Evolutionary conservation across 2,329 filamentous ascomycete species (phyloP).

Genomic region (Xylaria sp.): DNA sequence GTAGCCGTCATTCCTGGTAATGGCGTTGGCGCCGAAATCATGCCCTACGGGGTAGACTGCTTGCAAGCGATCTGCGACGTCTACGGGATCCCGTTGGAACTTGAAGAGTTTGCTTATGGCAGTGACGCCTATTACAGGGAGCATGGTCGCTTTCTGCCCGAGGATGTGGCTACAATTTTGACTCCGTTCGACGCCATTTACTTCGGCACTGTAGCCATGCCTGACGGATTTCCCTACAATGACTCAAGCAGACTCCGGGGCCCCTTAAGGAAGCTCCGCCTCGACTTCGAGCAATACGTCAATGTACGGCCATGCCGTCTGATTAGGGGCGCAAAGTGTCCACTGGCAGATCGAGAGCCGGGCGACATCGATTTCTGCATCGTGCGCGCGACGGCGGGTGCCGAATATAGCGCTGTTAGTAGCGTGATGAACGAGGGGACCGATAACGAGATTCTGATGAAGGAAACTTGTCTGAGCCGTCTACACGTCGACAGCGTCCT

Average conservation of each 20-base stretch:
- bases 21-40: conserved; percentile 65
- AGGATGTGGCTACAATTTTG: conserved; percentile 47
- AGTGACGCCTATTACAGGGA: conserved; percentile 54
- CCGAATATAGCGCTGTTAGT: conserved; percentile 59
- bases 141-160: conserved; percentile 40
- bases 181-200: conserved; percentile 59
- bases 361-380: conserved; percentile 62
- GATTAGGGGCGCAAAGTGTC: conserved; percentile 9
- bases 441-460: conserved; percentile 51
- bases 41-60: conserved; percentile 56
- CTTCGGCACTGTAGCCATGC: conserved; percentile 61
- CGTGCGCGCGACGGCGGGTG: conserved; percentile 59
- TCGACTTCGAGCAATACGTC: conserved; percentile 62
- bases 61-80: conserved; percentile 47
- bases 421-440: conserved; percentile 54
- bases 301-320: conserved; percentile 58
- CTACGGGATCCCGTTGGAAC: conserved; percentile 50
- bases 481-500: conserved; percentile 54
- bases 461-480: conserved; percentile 57
- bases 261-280: conserved; percentile 60
- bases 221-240: conserved; percentile 55
- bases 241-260: conserved; percentile 57
- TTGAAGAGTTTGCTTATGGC: conserved; percentile 60
- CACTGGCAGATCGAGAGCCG: conserved; percentile 43
- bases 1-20: conserved; percentile 65